Conservation (phyloP, 148 eudicot species). For the Persicaria maculosa region DNA sequence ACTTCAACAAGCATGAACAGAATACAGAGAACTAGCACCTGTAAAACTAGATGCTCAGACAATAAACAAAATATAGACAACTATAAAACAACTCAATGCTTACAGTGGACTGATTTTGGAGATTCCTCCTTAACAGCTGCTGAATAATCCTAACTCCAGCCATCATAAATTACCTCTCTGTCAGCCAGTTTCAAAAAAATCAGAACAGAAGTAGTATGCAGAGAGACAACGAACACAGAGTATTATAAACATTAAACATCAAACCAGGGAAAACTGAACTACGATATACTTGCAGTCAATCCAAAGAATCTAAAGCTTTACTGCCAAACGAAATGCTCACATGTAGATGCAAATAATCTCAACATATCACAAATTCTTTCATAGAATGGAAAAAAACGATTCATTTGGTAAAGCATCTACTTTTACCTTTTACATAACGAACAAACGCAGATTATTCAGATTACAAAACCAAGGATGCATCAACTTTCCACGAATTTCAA, state of each 20-base stretch:
- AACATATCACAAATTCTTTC: neutral
- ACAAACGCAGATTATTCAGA: neutral
- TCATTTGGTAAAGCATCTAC: neutral
- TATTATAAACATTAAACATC: neutral
- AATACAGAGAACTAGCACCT: neutral
- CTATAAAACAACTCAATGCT: slow-evolving; percentile 3
- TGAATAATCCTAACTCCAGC: slow-evolving; percentile 61
- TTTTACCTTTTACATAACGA: neutral
- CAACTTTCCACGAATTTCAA: neutral
- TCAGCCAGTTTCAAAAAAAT: neutral
- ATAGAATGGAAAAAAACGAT: neutral
- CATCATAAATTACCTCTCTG: slow-evolving; percentile 34
- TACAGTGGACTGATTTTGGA: slow-evolving; percentile 47
- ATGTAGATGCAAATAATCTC: neutral
- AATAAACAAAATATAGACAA: neutral
- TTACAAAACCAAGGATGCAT: no score
- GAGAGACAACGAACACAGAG: neutral
- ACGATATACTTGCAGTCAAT: neutral
- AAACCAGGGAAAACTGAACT: neutral
- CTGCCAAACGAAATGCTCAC: neutral
- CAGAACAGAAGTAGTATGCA: neutral
- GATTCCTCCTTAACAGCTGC: slow-evolving; percentile 45
- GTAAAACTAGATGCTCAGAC: neutral
- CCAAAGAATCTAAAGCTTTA: neutral
- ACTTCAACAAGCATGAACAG: neutral